Conservation (phyloP, 2,329 filamentous ascomycete genomes). For the Cyclaneusma minus region DNA sequence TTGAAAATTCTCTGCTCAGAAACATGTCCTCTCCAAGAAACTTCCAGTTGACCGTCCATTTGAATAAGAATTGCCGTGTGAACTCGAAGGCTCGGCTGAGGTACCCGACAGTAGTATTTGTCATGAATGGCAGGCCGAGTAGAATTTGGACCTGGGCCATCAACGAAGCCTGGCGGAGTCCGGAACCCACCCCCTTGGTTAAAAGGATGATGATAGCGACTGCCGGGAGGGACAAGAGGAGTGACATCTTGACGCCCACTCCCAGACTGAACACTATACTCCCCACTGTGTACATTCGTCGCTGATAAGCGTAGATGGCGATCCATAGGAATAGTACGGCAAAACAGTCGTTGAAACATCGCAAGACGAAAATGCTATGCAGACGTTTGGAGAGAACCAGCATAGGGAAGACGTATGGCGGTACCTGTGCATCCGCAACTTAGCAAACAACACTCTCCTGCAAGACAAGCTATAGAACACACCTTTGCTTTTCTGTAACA, state of each 20-base stretch:
- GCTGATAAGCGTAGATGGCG: constrained; percentile 66
- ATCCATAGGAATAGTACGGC: constrained; percentile 72
- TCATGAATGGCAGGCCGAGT: constrained; percentile 51
- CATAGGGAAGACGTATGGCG: constrained; percentile 75
- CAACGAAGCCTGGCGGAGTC: constrained; percentile 52
- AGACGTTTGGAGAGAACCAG: constrained; percentile 80
- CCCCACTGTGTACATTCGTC: constrained; percentile 56
- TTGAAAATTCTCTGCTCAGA: constrained; percentile 48
- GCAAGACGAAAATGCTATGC: constrained; percentile 83
- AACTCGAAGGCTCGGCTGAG: constrained; percentile 77
- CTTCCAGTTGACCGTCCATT: constrained; percentile 98
- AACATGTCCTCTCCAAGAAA: constrained; percentile 80
- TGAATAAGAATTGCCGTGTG: constrained; percentile 80
- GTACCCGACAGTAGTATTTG: constrained; percentile 53
- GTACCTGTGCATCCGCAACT: constrained; percentile 34
- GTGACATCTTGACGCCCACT: constrained; percentile 87
- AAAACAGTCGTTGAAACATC: constrained; percentile 93
- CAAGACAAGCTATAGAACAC: constrained; percentile 9
- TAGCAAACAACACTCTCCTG: constrained; percentile 3
- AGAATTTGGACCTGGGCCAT: constrained; percentile 67
- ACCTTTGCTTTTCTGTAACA: constrained; percentile 68
- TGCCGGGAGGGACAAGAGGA: constrained; percentile 70
- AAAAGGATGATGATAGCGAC: constrained; percentile 64
- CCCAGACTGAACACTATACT: constrained; percentile 61
- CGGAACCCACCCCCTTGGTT: constrained; percentile 48